Base-by-base conservation (phyloP, 108 stramenopile genomes). In the Chaetoceros tenuissimus region DNA sequence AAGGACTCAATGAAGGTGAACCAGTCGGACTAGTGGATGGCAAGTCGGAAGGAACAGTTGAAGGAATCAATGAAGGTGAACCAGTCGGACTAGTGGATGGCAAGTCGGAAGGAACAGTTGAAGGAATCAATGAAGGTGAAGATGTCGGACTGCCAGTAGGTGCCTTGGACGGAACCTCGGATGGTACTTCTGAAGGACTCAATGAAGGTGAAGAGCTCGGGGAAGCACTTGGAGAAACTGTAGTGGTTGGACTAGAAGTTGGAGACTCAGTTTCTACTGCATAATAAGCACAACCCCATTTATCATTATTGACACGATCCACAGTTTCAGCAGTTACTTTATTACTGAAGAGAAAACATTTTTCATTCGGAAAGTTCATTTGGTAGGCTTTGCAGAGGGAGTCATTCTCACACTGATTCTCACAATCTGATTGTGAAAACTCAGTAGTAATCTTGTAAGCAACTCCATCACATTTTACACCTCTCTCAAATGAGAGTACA, bases 41-140 rank as follows among this genome's bases (percentile, higher is more conserved):
- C 16, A 17, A 1, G 22, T 31, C 34, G 16, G 34, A 44, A 58
- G 57, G 45, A 22, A 50, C n/a, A 7, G 8, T 7, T 8, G 53
- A 29, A n/a, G 21, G 53, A 17, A 8, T 20, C 8, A 30, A 3
- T 10, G 60, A 56, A 5, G 67, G 67, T 23, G 26, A 28, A n/a
- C 7, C 48, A 23, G 63, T 64, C 20, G 57, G 57, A 10, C 26
- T 25, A 2, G 31, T 52, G 21, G 50, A 34, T 26, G 60, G 59
- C 24, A 59, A 25, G 5, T 52, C 60, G 50, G 27, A 5, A 49
- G 29, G 50, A 62, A 16, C 17, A 7, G 5, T 53, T 62, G 17
- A 49, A 49, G 48, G 24, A 13, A 22, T 51, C 51, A 16, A 22
- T 31, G 8, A 20, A 40, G 56, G 59, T 17, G 22, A 34, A 3